Base-by-base conservation (phyloP, 2,329 filamentous ascomycete genomes). In the Cercospora beticola region DNA sequence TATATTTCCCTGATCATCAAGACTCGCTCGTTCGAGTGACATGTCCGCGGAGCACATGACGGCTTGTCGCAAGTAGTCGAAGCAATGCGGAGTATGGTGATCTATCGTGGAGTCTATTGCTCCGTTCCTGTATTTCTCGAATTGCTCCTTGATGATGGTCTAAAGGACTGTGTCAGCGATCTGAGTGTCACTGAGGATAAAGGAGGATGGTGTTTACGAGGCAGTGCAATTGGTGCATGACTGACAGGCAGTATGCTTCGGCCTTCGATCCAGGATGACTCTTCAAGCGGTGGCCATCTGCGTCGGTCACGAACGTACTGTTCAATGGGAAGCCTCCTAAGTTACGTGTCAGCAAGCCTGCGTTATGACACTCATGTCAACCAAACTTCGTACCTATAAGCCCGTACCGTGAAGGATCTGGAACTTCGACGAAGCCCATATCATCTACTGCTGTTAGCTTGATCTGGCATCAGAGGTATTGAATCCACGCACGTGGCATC, bases 181-280 rank as follows among this genome's bases (percentile, higher is more conserved):
- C 16, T 58, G 56, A 31, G 16, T 2, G 16, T 1, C 30, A 18
- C 16, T n/a, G 16, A 33, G 16, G 2, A 49, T n/a, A 12, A 21
- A 3, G 18, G 5, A 33, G 18, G 14, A 36, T 14, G 12, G 12
- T 23, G 2, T 8, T 30, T 46, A 62, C 59, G 3, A 63, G 26
- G 33, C 65, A 67, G 28, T 67, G 65, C 18, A 67, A 21, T 49
- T 67, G 59, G 28, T 67, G 59, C 59, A 67, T 63, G 14, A 67
- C 36, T 16, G 64, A 66, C 3, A 66, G 23, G 36, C 40, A 43
- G n/a, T 66, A 66, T 7, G 60, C 54, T 63, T 67, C 65, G 5
- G 61, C 26, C 16, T 33, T 52, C 12, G 46, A 31, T 16, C 26
- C 36, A 23, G 61, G 43, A 10, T 63, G 61, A 21, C 31, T 36